Percentiles rank a stretch among this genome's conserved stretches.
These are phyloP conservation scores for Camellia japonica DNA, from an alignment of 148 eudicot genomes.

Conservation along the genomic window DNA sequence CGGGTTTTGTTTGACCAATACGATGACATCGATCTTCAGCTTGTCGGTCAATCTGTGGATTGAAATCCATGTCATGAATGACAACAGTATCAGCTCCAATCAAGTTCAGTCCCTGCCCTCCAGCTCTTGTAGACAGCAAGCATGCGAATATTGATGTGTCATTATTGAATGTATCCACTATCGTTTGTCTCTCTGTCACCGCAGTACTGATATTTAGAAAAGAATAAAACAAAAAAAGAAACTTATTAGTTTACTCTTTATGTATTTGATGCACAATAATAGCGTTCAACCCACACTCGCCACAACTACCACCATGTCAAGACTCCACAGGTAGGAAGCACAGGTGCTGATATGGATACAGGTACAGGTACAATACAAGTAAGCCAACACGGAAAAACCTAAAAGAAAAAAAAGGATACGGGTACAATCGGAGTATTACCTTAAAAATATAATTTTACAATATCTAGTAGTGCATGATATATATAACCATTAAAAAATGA, in stretches of 20 bases:
- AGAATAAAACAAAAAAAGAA: not conserved
- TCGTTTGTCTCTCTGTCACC: slow-evolving; percentile 87
- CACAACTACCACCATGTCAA: not conserved
- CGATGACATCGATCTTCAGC: slow-evolving; percentile 99
- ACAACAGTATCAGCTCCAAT: slow-evolving; percentile 96
- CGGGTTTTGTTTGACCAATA: slow-evolving; percentile 91
- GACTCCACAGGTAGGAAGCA: no score
- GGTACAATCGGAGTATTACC: no score
- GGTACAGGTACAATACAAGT: no score
- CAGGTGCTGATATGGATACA: no score
- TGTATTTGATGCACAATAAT: not conserved
- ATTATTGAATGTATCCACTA: slow-evolving; percentile 81
- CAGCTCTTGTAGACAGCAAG: slow-evolving; percentile 96
- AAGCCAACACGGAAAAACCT: no score
- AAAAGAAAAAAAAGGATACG: no score
- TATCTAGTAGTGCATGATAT: no score
- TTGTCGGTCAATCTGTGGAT: slow-evolving; percentile 96
- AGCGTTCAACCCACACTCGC: not conserved
- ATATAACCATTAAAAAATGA: no score
- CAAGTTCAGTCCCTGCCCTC: slow-evolving; percentile 94
- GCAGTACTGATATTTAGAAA: slow-evolving; percentile 61
- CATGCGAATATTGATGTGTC: slow-evolving; percentile 87
- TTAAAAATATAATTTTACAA: no score
- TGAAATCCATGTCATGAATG: slow-evolving; percentile 98
- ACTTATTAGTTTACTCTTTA: not conserved